These are phyloP conservation scores for Solanum etuberosum DNA, from an alignment of 257 asterid species.

Conservation along the genomic window DNA sequence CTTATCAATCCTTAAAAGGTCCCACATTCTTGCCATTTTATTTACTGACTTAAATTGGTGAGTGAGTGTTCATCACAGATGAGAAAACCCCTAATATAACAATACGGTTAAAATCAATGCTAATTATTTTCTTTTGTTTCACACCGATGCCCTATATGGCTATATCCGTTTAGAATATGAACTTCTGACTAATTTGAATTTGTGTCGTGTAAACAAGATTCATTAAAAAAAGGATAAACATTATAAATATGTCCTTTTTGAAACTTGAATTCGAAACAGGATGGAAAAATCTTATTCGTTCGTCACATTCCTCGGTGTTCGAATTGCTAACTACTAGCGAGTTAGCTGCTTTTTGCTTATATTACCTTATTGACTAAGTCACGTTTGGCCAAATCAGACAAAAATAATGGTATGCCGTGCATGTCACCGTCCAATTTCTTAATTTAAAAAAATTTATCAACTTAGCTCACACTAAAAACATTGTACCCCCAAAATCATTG, in stretches of 20 bases:
- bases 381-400: constrained; percentile 22
- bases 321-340: background rate
- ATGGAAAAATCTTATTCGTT: background rate
- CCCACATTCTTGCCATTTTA: background rate
- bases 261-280: background rate
- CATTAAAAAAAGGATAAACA: background rate
- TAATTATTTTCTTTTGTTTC: background rate
- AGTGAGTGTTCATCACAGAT: background rate
- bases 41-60: background rate
- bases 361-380: constrained; percentile 5
- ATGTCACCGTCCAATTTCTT: constrained; percentile 24
- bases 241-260: background rate
- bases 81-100: background rate
- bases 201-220: background rate
- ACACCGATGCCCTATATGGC: background rate
- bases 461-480: background rate
- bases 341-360: background rate
- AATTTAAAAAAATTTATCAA: constrained; percentile 20
- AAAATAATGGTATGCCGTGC: background rate
- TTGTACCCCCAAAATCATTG: background rate
- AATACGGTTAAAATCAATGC: background rate
- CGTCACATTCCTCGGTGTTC: background rate
- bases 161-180: background rate
- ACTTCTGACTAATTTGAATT: background rate
- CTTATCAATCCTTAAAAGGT: background rate